A percentile compares a stretch with the other conserved stretches of the same genome.
Evolutionary conservation across 2,329 filamentous ascomycete genomes (phyloP).

Genomic region (Cylindrodendrum hubeiense): DNA sequence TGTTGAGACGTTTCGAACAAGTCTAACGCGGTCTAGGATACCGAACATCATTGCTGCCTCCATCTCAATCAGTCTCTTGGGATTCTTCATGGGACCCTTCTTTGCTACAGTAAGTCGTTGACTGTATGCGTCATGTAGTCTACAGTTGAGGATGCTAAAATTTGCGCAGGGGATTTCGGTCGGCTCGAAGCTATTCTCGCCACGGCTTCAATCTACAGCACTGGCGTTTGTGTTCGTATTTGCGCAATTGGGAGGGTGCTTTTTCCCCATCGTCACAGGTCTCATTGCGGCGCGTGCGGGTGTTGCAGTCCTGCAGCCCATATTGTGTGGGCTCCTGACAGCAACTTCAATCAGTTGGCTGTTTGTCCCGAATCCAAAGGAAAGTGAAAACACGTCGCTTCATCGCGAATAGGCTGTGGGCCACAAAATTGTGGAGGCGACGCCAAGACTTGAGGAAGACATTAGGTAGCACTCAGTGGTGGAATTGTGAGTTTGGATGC

Average conservation of each 20-base stretch:
- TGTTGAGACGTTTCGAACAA: rapidly evolving
- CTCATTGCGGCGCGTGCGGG: constrained; percentile 60
- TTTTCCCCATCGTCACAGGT: constrained; percentile 69
- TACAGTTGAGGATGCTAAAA: not conserved
- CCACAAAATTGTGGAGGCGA: not conserved
- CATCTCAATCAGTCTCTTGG: constrained; percentile 65
- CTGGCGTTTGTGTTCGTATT: constrained; percentile 67
- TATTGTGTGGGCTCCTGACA: constrained; percentile 60
- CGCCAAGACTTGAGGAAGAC: no score
- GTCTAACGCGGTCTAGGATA: constrained; percentile 45
- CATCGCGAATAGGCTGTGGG: constrained; percentile 48
- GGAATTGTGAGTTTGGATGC: not conserved
- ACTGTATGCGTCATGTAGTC: no score
- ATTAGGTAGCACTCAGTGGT: not conserved
- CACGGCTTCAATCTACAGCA: constrained; percentile 50
- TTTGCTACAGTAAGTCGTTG: constrained; percentile 63
- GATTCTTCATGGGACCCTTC: constrained; percentile 69
- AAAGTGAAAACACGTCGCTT: constrained; percentile 44
- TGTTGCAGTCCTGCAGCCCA: constrained; percentile 63
- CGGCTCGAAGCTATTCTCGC: constrained; percentile 63
- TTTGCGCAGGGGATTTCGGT: constrained; percentile 62
- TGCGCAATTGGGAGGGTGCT: constrained; percentile 65
- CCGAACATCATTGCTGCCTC: constrained; percentile 62
- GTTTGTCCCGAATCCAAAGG: constrained; percentile 55
- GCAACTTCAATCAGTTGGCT: constrained; percentile 62